Evolutionary conservation across 2,329 filamentous ascomycete genomes (phyloP), one percentile per base, ranked within the genome.

Genomic region (Incumbomyces delicatus): DNA sequence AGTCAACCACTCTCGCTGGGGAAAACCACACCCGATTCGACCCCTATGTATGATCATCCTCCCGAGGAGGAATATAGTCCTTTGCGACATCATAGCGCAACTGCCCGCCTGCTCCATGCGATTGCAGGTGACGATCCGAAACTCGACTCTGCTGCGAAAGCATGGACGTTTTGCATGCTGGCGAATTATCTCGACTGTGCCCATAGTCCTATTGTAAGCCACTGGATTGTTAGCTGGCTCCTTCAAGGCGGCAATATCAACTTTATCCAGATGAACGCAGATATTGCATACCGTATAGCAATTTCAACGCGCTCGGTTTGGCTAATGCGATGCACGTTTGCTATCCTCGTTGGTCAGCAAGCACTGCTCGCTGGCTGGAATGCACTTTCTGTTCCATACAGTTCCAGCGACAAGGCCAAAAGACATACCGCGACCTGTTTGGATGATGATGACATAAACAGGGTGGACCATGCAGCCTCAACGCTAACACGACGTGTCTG

Each of bases 121-220:
- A 72, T 85, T 34, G 69, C 77, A 51, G 74, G 74, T 2, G 66
- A 73, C 2, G 64, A 71, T 27, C 67, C 79, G 0, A 65, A 69
- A 1, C 60, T 87, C 12, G 75, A 85, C 60, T 84, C 81, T 0
- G 81, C 82, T 0, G 69, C 74, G 10, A 78, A 82, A 12, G 64
- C 83, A 32, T 85, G 78, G 72, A 85, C 81, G 0, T 69, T 84
- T n/a, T 75, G 78, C 30, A 76, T 74, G 2, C 61, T 85, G 7
- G 76, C 78, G 6, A 76, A 76, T 49, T 68, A 78, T 33, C 73
- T 83, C 42, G 75, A 79, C 16, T 59, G 63, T 20, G 58, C 59
- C 8, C 52, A 53, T 5, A 50, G 60, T 46, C 53, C 58, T 1
- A 35, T 54, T 55, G 61, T 70, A 60, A 51, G 60, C 22, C 71